Evolutionary conservation across 1,284 basidiomycete species (phyloP), one percentile per base, ranked within the genome.

Genomic region (Ustilago hordei): DNA sequence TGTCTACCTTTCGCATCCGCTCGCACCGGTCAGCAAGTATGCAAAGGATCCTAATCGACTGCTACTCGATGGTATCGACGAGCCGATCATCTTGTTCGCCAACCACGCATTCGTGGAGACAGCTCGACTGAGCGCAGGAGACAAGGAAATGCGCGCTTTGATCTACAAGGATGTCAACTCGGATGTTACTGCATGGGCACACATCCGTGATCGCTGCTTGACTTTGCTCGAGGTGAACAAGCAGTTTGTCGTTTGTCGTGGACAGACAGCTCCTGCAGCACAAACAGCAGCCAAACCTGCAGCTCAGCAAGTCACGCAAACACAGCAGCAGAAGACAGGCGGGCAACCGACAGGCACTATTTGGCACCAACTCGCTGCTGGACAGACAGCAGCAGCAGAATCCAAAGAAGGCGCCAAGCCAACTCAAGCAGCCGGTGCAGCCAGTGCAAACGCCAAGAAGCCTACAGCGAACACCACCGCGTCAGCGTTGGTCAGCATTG

Each of bases 1-100:
- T 55, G 73, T 81, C 41, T 82, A 82, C 52, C 78, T 80, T 56
- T 60, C 79, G n/a, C 81, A 82, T 32, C 75, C 79, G 2, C 63
- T 82, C 3, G 34, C 60, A 15, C 38, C 70, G 3, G 56, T 80
- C 31, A 64, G 75, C 60, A 69, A 61, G 47, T 65, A 35, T 19
- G 60, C 65, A 4, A 72, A 68, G 54, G 69, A 76, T 31, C 72
- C 77, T 6, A 79, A 68, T 36, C 60, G 66, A 9, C 41, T 77
- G n/a, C 59, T 82, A 8, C 32, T 79, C n/a, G 78, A 70, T 34
- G 81, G 81, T 9, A 58, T 81, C 36, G 52, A 64, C 34, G 81
- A 82, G 56, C 55, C 67, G 12, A 62, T 66, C 15, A 34, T 73
- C 19, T 82, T 82, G 52, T 82, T 82, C 50, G 64, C 77, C 35